phyloP scores from a whole-genome alignment of 2,329 filamentous ascomycete genomes.

The Colletotrichum navitas region DNA sequence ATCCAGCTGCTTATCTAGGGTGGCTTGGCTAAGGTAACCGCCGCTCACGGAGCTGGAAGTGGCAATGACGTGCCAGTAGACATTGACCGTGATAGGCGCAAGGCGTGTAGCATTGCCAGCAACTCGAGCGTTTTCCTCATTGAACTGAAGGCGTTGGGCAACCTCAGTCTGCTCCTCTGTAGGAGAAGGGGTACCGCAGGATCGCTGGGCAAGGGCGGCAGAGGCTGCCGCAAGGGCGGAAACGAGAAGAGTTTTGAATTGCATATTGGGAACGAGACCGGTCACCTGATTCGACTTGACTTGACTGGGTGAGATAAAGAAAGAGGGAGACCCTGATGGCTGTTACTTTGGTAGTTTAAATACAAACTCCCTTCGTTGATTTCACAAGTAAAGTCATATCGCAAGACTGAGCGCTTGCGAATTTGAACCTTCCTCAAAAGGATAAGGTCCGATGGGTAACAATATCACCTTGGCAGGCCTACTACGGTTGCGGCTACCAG shows the following conservation, averaged over 20 bases:
- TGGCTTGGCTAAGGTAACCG: slow-evolving; percentile 51
- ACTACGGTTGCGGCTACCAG: background rate
- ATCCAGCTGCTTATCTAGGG: slow-evolving; percentile 55
- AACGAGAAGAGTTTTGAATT: slow-evolving; percentile 37
- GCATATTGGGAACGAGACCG: slow-evolving; percentile 29
- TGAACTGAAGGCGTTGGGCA: slow-evolving; percentile 29
- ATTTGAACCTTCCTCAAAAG: slow-evolving; percentile 37
- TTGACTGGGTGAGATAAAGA: slow-evolving; percentile 26
- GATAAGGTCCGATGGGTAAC: slow-evolving; percentile 12
- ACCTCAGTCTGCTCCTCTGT: slow-evolving; percentile 33
- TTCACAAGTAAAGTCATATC: slow-evolving; percentile 8
- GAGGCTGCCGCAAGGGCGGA: slow-evolving; percentile 38
- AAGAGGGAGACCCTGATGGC: slow-evolving; percentile 27
- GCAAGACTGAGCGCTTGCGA: too few relatives aligned
- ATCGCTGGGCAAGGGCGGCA: slow-evolving; percentile 35
- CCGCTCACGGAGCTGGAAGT: slow-evolving; percentile 47
- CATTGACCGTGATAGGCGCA: slow-evolving; percentile 53
- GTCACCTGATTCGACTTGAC: slow-evolving; percentile 26
- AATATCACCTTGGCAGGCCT: background rate
- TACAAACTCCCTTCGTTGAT: background rate
- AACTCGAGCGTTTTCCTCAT: slow-evolving; percentile 36
- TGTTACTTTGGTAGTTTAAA: slow-evolving; percentile 25
- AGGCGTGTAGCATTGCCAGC: slow-evolving; percentile 42
- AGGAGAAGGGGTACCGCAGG: slow-evolving; percentile 38
- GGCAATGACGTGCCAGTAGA: slow-evolving; percentile 56